Evolutionary conservation across 305 asterid genomes (phyloP).

Genomic region (Fraxinus greggii): DNA sequence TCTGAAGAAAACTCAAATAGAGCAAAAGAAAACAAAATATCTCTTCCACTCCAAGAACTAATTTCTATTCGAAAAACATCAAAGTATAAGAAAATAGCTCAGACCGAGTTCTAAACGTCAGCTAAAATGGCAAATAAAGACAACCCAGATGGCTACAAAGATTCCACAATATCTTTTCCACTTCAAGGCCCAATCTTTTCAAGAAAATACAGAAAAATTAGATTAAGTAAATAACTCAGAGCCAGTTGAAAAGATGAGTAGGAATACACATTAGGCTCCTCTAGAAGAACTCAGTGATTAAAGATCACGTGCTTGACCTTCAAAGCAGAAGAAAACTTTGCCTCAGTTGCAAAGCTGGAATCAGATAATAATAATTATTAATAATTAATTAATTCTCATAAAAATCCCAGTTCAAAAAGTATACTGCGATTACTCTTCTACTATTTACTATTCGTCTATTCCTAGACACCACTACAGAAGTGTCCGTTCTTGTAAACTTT

Average conservation of each 20-base stretch:
- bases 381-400: neutral
- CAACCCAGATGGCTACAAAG: neutral
- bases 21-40: conserved; percentile 5
- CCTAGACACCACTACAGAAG: neutral
- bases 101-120: conserved; percentile 4
- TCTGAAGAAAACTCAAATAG: neutral
- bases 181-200: neutral
- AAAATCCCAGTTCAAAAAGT: neutral
- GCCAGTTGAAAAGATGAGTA: conserved; percentile 29
- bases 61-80: conserved; percentile 5
- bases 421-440: neutral
- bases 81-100: neutral
- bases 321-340: conserved; percentile 28
- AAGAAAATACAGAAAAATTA: conserved; percentile 10
- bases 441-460: neutral
- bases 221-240: conserved; percentile 24
- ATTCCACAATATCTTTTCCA: neutral
- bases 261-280: conserved; percentile 23
- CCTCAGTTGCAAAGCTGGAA: conserved; percentile 9
- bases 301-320: conserved; percentile 51
- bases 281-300: conserved; percentile 25
- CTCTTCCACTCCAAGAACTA: neutral
- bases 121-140: neutral
- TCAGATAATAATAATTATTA: neutral
- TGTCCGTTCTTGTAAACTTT: conserved; percentile 30